These are phyloP conservation scores for Diaporthe sp. DNA, from an alignment of 2,329 filamentous ascomycete genomes.

Conservation along the genomic window DNA sequence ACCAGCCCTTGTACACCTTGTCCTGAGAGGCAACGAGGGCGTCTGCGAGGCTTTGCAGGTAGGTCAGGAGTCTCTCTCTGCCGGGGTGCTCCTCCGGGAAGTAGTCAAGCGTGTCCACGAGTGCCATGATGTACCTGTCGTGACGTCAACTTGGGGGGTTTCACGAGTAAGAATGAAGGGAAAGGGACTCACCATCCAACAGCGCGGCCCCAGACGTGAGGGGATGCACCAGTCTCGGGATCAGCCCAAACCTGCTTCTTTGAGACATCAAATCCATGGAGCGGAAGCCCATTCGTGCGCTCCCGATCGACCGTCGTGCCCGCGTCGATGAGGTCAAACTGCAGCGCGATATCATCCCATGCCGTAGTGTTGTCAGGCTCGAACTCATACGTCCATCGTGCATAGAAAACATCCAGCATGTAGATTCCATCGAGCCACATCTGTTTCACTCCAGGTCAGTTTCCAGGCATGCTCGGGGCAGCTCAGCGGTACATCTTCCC, in stretches of 20 bases:
- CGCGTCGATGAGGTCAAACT: constrained; percentile 14
- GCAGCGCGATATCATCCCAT: constrained; percentile 32
- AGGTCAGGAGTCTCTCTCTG: not conserved
- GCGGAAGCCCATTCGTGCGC: constrained; percentile 52
- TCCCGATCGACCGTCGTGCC: constrained; percentile 48
- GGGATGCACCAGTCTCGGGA: constrained; percentile 57
- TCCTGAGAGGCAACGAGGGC: not conserved
- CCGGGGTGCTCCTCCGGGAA: constrained; percentile 20
- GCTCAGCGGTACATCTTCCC: constrained; percentile 29
- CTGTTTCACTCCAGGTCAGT: constrained; percentile 51
- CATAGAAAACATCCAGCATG: constrained; percentile 49
- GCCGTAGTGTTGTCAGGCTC: constrained; percentile 39
- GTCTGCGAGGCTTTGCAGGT: constrained; percentile 9
- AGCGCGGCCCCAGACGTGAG: constrained; percentile 60
- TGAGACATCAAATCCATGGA: constrained; percentile 64
- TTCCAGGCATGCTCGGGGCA: constrained; percentile 36
- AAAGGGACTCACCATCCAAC: constrained; percentile 45
- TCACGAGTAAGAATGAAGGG: not conserved
- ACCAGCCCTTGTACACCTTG: constrained; percentile 46
- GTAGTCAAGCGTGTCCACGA: constrained; percentile 47
- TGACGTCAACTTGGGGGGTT: not conserved
- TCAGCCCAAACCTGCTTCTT: constrained; percentile 60
- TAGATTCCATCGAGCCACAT: constrained; percentile 57
- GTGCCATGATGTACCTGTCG: constrained; percentile 42
- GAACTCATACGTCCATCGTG: constrained; percentile 39